These are phyloP conservation scores for Citrullus colocynthis DNA, from an alignment of 306 rosid species.

Conservation along the genomic window DNA sequence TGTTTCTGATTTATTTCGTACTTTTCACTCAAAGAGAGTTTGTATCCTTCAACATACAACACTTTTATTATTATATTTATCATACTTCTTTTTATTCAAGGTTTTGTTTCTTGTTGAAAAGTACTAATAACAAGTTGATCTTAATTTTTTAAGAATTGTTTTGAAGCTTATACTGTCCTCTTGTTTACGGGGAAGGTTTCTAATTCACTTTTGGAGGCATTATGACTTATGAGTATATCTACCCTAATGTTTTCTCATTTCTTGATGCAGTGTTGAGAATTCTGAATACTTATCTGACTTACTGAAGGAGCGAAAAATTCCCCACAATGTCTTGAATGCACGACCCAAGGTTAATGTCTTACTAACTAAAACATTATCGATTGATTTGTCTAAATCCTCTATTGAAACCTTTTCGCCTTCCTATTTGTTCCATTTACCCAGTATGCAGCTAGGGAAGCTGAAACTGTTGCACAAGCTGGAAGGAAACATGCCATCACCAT, in stretches of 20 bases:
- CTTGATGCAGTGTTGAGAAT: slow-evolving; percentile 69
- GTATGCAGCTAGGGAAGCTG: slow-evolving; percentile 98
- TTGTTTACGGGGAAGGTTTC: background rate
- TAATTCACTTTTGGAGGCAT: background rate
- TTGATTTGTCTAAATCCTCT: slow-evolving; percentile 4
- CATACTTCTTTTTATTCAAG: background rate
- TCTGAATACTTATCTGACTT: slow-evolving; percentile 82
- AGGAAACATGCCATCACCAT: slow-evolving; percentile 84
- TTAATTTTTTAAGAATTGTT: background rate
- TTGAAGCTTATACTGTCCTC: background rate
- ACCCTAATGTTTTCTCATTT: slow-evolving; percentile 15
- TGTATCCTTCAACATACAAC: background rate
- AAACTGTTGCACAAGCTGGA: slow-evolving; percentile 94
- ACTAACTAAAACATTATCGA: slow-evolving; percentile 6
- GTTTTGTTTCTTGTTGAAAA: background rate
- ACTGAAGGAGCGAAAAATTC: slow-evolving; percentile 62
- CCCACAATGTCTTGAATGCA: slow-evolving; percentile 90
- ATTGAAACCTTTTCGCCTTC: background rate
- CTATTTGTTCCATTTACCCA: slow-evolving; percentile 16
- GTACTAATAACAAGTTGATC: background rate
- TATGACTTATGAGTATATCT: background rate
- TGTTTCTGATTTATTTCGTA: background rate
- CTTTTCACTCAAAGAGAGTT: background rate
- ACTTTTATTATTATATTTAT: too few species aligned
- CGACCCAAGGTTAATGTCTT: slow-evolving; percentile 66